phyloP scores from a whole-genome alignment of 2,329 filamentous ascomycete genomes.

The Fonsecaea nubica region DNA sequence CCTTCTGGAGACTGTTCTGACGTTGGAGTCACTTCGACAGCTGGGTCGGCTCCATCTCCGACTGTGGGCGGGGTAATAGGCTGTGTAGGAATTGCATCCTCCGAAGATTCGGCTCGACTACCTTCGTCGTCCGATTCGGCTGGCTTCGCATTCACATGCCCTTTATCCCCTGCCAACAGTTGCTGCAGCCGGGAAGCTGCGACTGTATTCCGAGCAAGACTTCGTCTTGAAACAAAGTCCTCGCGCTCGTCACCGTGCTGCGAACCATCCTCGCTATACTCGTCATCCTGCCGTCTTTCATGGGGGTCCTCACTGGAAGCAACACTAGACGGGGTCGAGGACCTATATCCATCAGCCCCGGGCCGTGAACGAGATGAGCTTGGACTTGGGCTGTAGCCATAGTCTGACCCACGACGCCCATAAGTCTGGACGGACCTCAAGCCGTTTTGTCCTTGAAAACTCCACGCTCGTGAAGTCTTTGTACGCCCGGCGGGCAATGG shows the following conservation, averaged over 20 bases:
- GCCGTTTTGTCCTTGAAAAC: constrained; percentile 29
- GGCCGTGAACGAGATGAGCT: constrained; percentile 25
- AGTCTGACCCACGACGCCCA: constrained; percentile 36
- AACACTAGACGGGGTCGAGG: constrained; percentile 34
- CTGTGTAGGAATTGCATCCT: neutral
- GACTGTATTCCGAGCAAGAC: neutral
- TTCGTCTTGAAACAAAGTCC: neutral
- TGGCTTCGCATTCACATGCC: neutral
- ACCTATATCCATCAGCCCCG: constrained; percentile 23
- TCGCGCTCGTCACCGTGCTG: constrained; percentile 2
- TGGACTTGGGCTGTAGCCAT: constrained; percentile 31
- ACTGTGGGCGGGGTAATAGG: neutral
- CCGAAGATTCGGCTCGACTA: neutral
- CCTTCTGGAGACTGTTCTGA: neutral
- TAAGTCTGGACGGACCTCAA: constrained; percentile 29
- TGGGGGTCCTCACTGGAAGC: constrained; percentile 31
- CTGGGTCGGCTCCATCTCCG: neutral
- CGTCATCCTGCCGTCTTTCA: constrained; percentile 20
- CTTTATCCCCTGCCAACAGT: too few species aligned
- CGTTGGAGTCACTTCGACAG: neutral
- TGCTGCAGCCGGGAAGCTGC: neutral
- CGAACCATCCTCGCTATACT: constrained; percentile 21
- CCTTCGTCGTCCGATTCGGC: neutral
- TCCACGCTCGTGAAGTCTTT: constrained; percentile 36
- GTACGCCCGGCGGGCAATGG: constrained; percentile 26